These are phyloP conservation scores for Candida lessepsii DNA, from an alignment of 805 yeast genomes.

Conservation along the genomic window DNA sequence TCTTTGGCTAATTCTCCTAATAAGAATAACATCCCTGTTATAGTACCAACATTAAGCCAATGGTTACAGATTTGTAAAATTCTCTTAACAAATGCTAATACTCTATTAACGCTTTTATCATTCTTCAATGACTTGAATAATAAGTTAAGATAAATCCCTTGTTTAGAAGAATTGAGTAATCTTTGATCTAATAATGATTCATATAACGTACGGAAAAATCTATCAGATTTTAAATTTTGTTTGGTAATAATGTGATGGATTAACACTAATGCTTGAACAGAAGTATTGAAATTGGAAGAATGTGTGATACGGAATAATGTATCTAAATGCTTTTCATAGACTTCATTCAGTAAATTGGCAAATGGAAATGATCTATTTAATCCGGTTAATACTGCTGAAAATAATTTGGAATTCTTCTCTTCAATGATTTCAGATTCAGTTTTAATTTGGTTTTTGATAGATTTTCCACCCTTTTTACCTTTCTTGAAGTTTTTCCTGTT, in stretches of 20 bases:
- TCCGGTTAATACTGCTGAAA: conserved; percentile 91
- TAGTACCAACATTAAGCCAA: conserved; percentile 87
- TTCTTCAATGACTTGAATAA: conserved; percentile 78
- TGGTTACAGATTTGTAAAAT: conserved; percentile 78
- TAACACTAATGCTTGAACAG: conserved; percentile 86
- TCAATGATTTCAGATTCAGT: conserved; percentile 63
- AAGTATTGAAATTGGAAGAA: conserved; percentile 89
- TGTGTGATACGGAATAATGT: conserved; percentile 89
- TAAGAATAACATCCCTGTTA: conserved; percentile 78
- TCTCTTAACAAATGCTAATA: conserved; percentile 88
- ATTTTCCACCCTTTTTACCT: conserved; percentile 87
- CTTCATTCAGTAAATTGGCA: conserved; percentile 67
- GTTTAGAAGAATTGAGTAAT: conserved; percentile 82
- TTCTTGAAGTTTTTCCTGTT: conserved; percentile 68
- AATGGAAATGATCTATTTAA: conserved; percentile 95
- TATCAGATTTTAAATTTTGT: conserved; percentile 55
- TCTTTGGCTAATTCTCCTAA: conserved; percentile 64
- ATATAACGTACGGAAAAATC: conserved; percentile 85
- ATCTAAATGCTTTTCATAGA: conserved; percentile 73
- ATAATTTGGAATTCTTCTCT: conserved; percentile 80
- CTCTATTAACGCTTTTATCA: conserved; percentile 63
- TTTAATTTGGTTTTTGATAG: conserved; percentile 60
- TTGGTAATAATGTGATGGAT: conserved; percentile 74
- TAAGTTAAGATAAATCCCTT: conserved; percentile 85
- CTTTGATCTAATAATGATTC: conserved; percentile 87